A percentile compares a stretch with the other conserved stretches of the same genome.
Evolutionary conservation across 176 grass and related monocot species (phyloP).

Genomic region (Bonia amplexicaulis): DNA sequence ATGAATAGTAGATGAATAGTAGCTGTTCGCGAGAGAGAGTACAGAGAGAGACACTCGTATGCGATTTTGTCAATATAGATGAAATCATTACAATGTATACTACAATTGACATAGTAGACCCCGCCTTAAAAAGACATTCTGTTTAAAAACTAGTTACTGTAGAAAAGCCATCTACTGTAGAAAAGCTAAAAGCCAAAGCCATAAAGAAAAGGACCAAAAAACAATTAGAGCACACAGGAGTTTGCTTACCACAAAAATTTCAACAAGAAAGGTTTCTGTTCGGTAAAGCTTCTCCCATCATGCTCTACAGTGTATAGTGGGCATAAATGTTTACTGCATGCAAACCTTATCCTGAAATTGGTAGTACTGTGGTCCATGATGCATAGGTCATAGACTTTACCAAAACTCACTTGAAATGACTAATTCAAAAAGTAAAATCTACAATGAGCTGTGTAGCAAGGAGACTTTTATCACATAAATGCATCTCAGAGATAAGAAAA

Average conservation of each 20-base stretch:
- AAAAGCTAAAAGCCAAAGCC: no score
- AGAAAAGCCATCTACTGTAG: no score
- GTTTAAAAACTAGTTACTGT: no score
- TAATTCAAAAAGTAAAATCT: not conserved
- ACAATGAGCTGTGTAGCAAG: not conserved
- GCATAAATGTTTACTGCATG: conserved; percentile 17
- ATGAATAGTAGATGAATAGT: no score
- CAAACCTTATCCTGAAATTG: conserved; percentile 34
- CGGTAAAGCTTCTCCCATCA: conserved; percentile 15
- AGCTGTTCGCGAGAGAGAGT: no score
- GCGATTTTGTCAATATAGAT: no score
- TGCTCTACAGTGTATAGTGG: conserved; percentile 16
- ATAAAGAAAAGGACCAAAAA: no score
- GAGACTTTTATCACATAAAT: not conserved
- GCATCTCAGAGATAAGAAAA: not conserved
- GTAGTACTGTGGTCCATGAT: conserved; percentile 24
- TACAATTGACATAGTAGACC: no score
- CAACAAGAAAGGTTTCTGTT: not conserved
- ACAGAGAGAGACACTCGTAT: no score
- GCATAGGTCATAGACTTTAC: not conserved
- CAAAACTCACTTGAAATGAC: conserved; percentile 7
- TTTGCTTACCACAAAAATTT: conserved; percentile 16
- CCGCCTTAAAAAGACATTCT: no score
- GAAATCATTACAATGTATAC: no score
- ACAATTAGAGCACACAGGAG: conserved; percentile 12